phyloP scores from a whole-genome alignment of 257 asterid genomes.

The Gentiana macrophylla region DNA sequence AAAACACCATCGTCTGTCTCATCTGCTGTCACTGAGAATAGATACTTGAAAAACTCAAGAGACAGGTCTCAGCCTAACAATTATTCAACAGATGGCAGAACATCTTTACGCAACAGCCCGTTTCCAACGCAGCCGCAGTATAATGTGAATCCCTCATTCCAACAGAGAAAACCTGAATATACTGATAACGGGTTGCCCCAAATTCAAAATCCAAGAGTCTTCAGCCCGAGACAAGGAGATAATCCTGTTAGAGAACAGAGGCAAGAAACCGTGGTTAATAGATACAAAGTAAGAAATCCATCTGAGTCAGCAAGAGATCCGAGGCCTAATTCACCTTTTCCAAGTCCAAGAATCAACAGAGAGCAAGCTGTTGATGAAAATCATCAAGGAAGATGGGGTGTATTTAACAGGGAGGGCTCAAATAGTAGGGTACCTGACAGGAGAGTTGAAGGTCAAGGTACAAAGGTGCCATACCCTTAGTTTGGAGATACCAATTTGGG shows the following conservation, averaged over 20 bases:
- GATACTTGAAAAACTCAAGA: slow-evolving; percentile 33
- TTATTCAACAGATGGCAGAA: slow-evolving; percentile 10
- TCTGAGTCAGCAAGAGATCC: slow-evolving; percentile 17
- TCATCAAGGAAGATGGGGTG: slow-evolving; percentile 23
- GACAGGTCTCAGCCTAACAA: slow-evolving; percentile 12
- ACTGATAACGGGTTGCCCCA: slow-evolving; percentile 7
- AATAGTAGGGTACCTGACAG: slow-evolving; percentile 13
- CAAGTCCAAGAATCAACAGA: slow-evolving; percentile 23
- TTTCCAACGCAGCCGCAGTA: slow-evolving; percentile 15
- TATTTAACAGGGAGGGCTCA: slow-evolving; percentile 15
- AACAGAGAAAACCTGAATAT: slow-evolving; percentile 11
- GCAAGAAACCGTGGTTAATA: slow-evolving; percentile 26
- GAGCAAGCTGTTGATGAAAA: slow-evolving; percentile 20
- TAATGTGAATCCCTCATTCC: slow-evolving; percentile 19
- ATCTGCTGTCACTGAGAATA: slow-evolving; percentile 16
- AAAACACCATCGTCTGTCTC: slow-evolving; percentile 18
- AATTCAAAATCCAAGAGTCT: slow-evolving; percentile 1
- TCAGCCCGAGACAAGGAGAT: slow-evolving; percentile 22
- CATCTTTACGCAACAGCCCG: slow-evolving; percentile 8
- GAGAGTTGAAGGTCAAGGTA: slow-evolving; percentile 16
- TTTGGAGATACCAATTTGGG: no score
- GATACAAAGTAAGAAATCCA: slow-evolving; percentile 40
- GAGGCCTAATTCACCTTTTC: slow-evolving; percentile 10
- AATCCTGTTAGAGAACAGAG: slow-evolving; percentile 15
- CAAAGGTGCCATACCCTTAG: slow-evolving; percentile 13